Conservation (phyloP, 192 early-diverging fungal species). For the Coemansia javaensis region DNA sequence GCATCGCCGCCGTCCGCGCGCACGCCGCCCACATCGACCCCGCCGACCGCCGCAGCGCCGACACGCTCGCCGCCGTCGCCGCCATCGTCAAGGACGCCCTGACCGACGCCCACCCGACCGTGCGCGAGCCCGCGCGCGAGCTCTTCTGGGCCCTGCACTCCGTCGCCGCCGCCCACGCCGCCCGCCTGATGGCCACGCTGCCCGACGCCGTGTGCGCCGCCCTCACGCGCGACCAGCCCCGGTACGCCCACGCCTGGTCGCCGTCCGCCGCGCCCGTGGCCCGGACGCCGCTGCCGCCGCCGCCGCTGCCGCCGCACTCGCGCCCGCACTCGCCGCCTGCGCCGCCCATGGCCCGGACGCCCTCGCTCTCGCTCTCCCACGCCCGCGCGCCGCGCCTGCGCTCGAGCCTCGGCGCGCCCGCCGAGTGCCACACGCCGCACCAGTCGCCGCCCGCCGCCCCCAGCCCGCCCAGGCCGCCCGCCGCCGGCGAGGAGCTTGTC, state of each 20-base stretch:
- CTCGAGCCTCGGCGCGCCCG: slow-evolving; percentile 21
- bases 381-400: no score
- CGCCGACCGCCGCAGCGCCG: slow-evolving; percentile 22
- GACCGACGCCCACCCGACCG: slow-evolving; percentile 38
- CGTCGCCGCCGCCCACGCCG: slow-evolving; percentile 15
- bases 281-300: slow-evolving; percentile 15
- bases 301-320: no score
- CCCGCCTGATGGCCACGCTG: slow-evolving; percentile 9
- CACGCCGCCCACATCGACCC: slow-evolving; percentile 22
- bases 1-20: slow-evolving; percentile 20
- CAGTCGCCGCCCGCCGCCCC: slow-evolving; percentile 10
- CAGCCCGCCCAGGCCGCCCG: no score
- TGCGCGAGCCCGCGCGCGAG: slow-evolving; percentile 36
- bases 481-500: background rate
- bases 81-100: slow-evolving; percentile 16
- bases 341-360: no score
- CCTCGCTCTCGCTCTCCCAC: no score
- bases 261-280: slow-evolving; percentile 13
- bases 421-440: slow-evolving; percentile 25
- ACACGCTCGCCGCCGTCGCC: slow-evolving; percentile 11
- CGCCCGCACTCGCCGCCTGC: no score
- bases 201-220: slow-evolving; percentile 17
- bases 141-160: slow-evolving; percentile 42
- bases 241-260: slow-evolving; percentile 14
- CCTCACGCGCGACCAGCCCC: slow-evolving; percentile 24